Evolutionary conservation across 345 rosid species (phyloP).

Genomic region (Odontarrhena argentea): DNA sequence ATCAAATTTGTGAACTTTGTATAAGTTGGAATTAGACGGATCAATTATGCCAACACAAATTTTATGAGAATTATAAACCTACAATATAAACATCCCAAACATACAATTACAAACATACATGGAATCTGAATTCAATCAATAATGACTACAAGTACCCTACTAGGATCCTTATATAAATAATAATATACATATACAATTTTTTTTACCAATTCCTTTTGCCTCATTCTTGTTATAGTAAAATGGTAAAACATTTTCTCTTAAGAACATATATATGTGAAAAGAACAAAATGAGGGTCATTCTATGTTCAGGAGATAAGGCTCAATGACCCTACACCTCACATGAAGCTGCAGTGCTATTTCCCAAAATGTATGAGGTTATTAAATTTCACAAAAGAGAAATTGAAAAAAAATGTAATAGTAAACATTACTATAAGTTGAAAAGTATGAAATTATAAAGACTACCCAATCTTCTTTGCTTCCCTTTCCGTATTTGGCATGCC

Average conservation of each 20-base stretch:
- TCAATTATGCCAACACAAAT: too few species aligned
- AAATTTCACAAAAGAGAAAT: conserved; percentile 1
- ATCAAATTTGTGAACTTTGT: too few species aligned
- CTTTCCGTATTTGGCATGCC: conserved; percentile 39
- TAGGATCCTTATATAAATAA: conserved; percentile 14
- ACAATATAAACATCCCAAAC: too few species aligned
- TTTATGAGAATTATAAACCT: too few species aligned
- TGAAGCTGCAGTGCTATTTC: conserved; percentile 39
- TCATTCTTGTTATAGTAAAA: conserved; percentile 18
- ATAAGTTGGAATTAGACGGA: too few species aligned
- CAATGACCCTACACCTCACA: conserved; percentile 40
- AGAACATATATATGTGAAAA: background rate
- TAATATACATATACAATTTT: background rate
- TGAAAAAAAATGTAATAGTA: background rate
- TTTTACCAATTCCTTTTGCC: conserved; percentile 29
- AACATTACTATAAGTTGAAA: conserved; percentile 31
- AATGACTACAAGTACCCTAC: conserved; percentile 21
- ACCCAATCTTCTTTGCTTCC: conserved; percentile 24
- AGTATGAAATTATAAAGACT: conserved; percentile 33
- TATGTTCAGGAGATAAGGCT: conserved; percentile 29
- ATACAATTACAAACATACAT: too few species aligned
- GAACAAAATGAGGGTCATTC: conserved; percentile 33
- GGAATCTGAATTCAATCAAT: conserved; percentile 6
- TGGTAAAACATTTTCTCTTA: background rate
- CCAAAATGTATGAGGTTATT: conserved; percentile 15